These are phyloP conservation scores for Cercospora nicotianae DNA, from an alignment of 2,329 filamentous ascomycete genomes.

Conservation along the genomic window DNA sequence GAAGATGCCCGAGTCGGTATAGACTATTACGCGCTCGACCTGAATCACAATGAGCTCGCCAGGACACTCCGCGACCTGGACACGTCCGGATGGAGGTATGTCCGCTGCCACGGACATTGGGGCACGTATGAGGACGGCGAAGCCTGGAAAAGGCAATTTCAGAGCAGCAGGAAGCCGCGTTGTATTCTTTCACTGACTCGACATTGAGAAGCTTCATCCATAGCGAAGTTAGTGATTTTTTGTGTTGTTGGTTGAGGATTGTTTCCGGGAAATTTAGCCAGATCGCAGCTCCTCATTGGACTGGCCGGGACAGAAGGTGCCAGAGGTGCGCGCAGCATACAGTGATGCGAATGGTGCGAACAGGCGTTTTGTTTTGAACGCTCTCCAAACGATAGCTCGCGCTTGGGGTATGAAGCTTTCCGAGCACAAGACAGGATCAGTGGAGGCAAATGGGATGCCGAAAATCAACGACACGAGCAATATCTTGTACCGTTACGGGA, in stretches of 20 bases:
- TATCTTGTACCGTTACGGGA: not conserved
- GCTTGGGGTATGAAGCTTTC: not conserved
- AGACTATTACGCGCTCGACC: not conserved
- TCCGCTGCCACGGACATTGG: not conserved
- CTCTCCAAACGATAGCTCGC: not conserved
- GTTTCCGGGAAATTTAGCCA: not conserved
- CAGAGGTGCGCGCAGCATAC: no score
- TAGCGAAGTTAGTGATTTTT: not conserved
- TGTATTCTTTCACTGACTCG: not conserved
- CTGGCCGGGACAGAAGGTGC: no score
- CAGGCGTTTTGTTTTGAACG: not conserved
- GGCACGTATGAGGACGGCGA: not conserved
- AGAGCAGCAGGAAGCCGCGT: not conserved
- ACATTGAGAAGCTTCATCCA: not conserved
- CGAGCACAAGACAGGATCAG: not conserved
- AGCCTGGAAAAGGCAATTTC: not conserved
- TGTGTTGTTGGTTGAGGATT: not conserved
- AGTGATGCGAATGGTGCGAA: not conserved
- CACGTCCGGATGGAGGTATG: no score
- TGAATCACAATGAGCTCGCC: not conserved
- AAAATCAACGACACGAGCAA: not conserved
- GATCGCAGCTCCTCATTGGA: not conserved
- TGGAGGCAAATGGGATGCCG: not conserved
- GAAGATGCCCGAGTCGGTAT: not conserved
- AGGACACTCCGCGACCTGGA: not conserved